Base-by-base conservation (phyloP, 257 asterid genomes). In the Solanum corneliomulleri region DNA sequence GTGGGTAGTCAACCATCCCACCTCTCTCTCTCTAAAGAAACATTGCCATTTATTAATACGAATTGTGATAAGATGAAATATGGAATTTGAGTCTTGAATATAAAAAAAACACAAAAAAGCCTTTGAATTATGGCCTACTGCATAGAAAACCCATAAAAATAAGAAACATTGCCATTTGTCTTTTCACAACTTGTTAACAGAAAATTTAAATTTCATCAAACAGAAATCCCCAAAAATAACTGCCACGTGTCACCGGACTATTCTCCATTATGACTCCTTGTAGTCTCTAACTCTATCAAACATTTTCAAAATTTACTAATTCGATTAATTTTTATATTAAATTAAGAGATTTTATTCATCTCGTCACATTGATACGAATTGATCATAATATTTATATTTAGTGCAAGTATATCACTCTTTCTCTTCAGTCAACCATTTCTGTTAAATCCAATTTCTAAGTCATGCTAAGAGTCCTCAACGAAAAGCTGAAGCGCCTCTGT, bases 401-500 rank as follows among this genome's bases (percentile, higher is more conserved):
- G 37, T 20, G 66, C 0, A 56, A 18, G 58, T n/a, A n/a, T 58
- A 23, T 64, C 62, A 27, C 8, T 83, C 33, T 41, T 41, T 11
- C 12, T 8, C 12, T 27, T 68, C 21, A 11, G 64, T 68, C 78
- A 47, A 85, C 44, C 35, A 45, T 64, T 13, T 45, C 45, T 44
- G 29, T 27, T 33, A 42, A 71, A n/a, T 21, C 27, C 31, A 62
- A 39, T 45, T 64, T 64, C 12, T 42, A 47, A 62, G 80, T 45
- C 60, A 92, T 96, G 98, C 92, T 95, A 9, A 89, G 75, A 76
- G 49, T 91, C 23, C 89, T 96, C 88, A 95, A 90, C 90, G 88
- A 85, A 60, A 93, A 92, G 89, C 92, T 96, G 49, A 90, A 90
- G 83, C 92, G 94, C 15, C 91, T 96, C 86, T 94, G 94, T 87